Percentiles rank a stretch among this genome's conserved stretches.
Conservation (phyloP, 2,329 filamentous ascomycete species). For the Metarhizium guizhouense region DNA sequence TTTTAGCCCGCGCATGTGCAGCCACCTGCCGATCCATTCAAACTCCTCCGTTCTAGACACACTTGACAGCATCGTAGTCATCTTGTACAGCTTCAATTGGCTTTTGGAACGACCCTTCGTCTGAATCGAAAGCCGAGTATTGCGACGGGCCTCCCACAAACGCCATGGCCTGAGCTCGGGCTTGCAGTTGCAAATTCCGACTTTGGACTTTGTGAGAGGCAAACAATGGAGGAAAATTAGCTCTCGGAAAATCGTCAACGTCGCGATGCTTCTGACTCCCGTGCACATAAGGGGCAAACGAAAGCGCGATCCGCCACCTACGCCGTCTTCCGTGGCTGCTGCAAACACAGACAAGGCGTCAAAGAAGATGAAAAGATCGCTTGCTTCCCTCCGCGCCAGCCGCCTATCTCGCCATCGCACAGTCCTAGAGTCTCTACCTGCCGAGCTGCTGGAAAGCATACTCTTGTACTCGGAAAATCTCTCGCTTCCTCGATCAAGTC, state of each 20-base stretch:
- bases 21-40: no score
- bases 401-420: conserved; percentile 16
- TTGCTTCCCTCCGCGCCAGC: conserved; percentile 20
- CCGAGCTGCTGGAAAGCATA: conserved; percentile 45
- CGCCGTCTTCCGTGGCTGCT: conserved; percentile 7
- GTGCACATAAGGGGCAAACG: conserved; percentile 40
- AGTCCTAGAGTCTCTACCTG: conserved; percentile 31
- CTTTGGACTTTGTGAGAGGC: neutral
- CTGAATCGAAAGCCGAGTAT: neutral
- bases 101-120: neutral
- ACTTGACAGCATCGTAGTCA: no score
- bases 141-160: neutral
- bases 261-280: conserved; percentile 35
- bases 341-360: neutral
- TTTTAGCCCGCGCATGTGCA: no score
- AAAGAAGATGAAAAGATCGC: conserved; percentile 19
- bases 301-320: conserved; percentile 26
- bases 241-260: neutral
- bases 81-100: no score
- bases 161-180: neutral
- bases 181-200: neutral
- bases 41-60: no score
- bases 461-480: conserved; percentile 41
- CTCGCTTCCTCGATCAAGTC: conserved; percentile 35
- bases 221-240: neutral